These are phyloP conservation scores for Fraxinus dipetala DNA, from an alignment of 305 asterid species.

Conservation along the genomic window DNA sequence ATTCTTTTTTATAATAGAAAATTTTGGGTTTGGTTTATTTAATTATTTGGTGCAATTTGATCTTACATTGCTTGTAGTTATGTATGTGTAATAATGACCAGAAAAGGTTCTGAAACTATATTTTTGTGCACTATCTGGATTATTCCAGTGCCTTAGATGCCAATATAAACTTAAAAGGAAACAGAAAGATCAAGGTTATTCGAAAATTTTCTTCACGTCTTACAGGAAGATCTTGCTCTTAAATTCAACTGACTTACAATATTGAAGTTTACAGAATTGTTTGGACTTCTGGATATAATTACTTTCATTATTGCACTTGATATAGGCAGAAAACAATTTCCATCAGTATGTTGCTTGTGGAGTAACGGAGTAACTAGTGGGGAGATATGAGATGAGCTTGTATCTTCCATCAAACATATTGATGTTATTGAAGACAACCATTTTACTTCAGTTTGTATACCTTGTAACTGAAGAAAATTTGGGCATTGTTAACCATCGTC, in stretches of 20 bases:
- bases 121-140: background rate
- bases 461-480: constrained; percentile 49
- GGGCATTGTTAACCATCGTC: constrained; percentile 49
- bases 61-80: background rate
- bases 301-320: background rate
- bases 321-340: background rate
- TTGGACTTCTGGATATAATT: background rate
- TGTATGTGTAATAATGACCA: background rate
- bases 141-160: background rate
- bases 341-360: background rate
- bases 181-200: background rate
- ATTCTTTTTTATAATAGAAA: background rate
- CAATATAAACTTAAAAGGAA: background rate
- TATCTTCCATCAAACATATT: background rate
- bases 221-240: background rate
- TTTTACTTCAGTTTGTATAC: constrained; percentile 46
- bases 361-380: background rate
- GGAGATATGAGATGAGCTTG: background rate
- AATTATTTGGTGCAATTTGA: background rate
- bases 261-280: background rate
- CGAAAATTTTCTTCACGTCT: background rate
- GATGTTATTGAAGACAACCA: background rate
- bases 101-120: background rate
- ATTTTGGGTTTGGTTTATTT: background rate
- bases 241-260: background rate